These are phyloP conservation scores for Solanum chacoense DNA, from an alignment of 305 asterid genomes.

Conservation along the genomic window DNA sequence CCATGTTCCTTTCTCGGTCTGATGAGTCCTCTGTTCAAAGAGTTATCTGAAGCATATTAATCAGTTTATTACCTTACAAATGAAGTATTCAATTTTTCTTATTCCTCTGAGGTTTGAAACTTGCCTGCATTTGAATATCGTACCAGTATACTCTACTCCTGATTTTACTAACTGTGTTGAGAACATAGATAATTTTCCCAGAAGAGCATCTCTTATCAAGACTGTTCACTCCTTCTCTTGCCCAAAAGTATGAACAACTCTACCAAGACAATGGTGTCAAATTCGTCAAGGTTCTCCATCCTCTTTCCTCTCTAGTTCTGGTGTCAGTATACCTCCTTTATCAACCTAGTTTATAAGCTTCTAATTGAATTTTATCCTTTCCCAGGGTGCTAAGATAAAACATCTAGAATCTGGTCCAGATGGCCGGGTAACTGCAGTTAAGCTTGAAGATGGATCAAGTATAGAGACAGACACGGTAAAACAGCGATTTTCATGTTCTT, in stretches of 20 bases:
- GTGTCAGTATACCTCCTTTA: neutral
- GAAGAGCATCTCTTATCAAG: conserved; percentile 81
- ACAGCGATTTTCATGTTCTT: neutral
- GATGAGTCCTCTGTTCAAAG: neutral
- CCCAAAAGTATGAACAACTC: conserved; percentile 70
- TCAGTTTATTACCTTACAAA: neutral
- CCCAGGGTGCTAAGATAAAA: conserved; percentile 74
- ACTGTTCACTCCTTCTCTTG: conserved; percentile 81
- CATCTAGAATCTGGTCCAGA: conserved; percentile 65
- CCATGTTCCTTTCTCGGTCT: neutral
- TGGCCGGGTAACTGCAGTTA: conserved; percentile 68
- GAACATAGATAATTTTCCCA: conserved; percentile 60
- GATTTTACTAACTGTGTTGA: neutral
- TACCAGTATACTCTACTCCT: neutral
- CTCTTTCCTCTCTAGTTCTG: neutral
- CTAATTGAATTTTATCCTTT: conserved; percentile 14
- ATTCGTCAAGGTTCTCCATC: conserved; percentile 57
- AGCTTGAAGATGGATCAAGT: conserved; percentile 57
- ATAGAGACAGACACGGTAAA: conserved; percentile 71
- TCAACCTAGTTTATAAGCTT: neutral
- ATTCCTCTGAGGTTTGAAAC: neutral
- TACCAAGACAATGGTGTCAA: conserved; percentile 76
- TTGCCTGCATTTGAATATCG: neutral
- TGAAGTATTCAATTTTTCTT: neutral
- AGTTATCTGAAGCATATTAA: neutral